Conservation (phyloP, 2,329 filamentous ascomycete species). For the Talaromyces rugulosus region DNA sequence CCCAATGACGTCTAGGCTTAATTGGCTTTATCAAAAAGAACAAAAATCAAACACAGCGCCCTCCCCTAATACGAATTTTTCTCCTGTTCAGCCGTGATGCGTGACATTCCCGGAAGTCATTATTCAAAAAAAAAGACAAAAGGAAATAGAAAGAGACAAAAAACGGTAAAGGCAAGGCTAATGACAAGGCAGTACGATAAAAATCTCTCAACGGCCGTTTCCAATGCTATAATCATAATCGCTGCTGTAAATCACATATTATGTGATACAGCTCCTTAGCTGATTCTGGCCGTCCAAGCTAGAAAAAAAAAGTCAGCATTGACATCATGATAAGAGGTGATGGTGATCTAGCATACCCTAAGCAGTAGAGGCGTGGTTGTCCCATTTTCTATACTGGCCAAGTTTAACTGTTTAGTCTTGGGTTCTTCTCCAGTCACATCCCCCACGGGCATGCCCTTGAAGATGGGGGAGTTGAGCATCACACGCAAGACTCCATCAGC, state of each 20-base stretch:
- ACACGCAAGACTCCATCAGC: conserved; percentile 85
- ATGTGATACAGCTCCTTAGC: conserved; percentile 45
- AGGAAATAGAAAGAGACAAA: not conserved
- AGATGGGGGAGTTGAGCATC: conserved; percentile 77
- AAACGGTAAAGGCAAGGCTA: not conserved
- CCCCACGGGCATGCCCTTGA: conserved; percentile 74
- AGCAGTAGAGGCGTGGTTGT: conserved; percentile 52
- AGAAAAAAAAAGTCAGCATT: conserved; percentile 3
- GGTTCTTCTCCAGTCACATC: conserved; percentile 60
- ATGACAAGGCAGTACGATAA: not conserved
- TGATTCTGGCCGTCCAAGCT: conserved; percentile 42
- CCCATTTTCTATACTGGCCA: conserved; percentile 56
- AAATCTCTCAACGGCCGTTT: not conserved
- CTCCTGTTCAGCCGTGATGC: not conserved
- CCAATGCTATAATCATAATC: conserved; percentile 25
- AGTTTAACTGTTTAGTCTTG: conserved; percentile 64
- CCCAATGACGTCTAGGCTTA: not conserved
- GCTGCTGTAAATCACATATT: conserved; percentile 37
- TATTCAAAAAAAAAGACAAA: not conserved
- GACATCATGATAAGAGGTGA: not conserved
- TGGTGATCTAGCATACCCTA: conserved; percentile 46
- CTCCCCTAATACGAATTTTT: not conserved
- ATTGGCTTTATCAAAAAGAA: not conserved
- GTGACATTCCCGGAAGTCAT: not conserved
- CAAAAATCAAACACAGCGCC: not conserved